These are phyloP conservation scores for Solanum hybrid DNA, from an alignment of 305 asterid genomes.

Conservation along the genomic window DNA sequence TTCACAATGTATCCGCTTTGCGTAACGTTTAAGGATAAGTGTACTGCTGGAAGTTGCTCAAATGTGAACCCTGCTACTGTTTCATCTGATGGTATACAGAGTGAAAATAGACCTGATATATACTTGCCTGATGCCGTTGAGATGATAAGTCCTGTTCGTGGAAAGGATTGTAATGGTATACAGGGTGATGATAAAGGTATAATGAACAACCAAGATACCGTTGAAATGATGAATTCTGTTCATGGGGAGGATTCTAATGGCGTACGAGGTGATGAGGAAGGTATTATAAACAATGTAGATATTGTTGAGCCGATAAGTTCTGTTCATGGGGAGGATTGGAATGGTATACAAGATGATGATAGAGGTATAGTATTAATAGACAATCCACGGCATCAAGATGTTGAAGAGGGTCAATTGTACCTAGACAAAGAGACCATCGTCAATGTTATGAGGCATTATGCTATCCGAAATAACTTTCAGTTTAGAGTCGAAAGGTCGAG, in stretches of 20 bases:
- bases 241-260: not conserved
- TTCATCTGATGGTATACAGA: not conserved
- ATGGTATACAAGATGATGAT: not conserved
- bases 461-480: not conserved
- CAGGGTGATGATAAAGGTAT: not conserved
- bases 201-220: not conserved
- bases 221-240: not conserved
- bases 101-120: not conserved
- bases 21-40: not conserved
- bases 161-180: not conserved
- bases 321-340: not conserved
- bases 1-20: not conserved
- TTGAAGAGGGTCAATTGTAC: not conserved
- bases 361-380: not conserved
- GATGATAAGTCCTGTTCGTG: not conserved
- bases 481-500: not conserved
- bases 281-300: not conserved
- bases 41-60: not conserved
- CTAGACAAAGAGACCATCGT: not conserved
- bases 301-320: not conserved
- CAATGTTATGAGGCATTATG: not conserved
- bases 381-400: not conserved
- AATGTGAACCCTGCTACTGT: not conserved
- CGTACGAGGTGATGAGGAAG: not conserved
- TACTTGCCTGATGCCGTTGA: not conserved